Evolutionary conservation across 805 yeast species (phyloP), one percentile per base, ranked within the genome.

Genomic region (Ogataea zsoltii): DNA sequence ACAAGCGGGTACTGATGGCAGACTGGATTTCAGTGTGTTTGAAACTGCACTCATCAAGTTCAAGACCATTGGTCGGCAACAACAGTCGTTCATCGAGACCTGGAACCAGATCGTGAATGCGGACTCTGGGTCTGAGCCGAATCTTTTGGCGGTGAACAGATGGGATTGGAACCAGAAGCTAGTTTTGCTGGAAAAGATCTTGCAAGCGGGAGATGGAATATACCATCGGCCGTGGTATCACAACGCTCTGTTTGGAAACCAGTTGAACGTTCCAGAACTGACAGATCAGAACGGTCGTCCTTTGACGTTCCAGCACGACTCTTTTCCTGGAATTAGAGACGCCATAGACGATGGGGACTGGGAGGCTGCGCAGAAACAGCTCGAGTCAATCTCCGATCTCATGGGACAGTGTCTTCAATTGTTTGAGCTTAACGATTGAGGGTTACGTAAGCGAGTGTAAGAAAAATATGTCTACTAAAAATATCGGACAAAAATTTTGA

Each of bases 81-180:
- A 80, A 58, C 73, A 71, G 12, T 68, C 72, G 2, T 85, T 90
- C 82, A 61, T 65, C 3, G 65, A 67, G 17, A 79, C 83, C 7
- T 91, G 97, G 97, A 61, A 65, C 17, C 76, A 76, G 26, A 66
- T 79, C 16, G 77, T 77, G 3, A 62, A 65, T 12, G 71, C 74
- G 26, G 76, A 73, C 39, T 69, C 75, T 4, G 91, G 85, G 2
- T 57, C 80, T 3, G 96, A 91, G 60, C 90, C 96, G 1, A 79
- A 89, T 1, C 61, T 85, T 45, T 67, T 88, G 32, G 76, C 91
- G 0, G 80, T 83, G 37, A 82, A 79, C 51, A 72, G 98, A 56
- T 79, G 88, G 84, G 80, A 79, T 45, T 86, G 94, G 88, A 91
- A 91, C 63, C 74, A 80, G n/a, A 79, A 80, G 49, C 65, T 88